Evolutionary conservation across 176 grass and related monocot species (phyloP), one percentile per base, ranked within the genome.

Genomic region (Puccinellia tenuiflora): DNA sequence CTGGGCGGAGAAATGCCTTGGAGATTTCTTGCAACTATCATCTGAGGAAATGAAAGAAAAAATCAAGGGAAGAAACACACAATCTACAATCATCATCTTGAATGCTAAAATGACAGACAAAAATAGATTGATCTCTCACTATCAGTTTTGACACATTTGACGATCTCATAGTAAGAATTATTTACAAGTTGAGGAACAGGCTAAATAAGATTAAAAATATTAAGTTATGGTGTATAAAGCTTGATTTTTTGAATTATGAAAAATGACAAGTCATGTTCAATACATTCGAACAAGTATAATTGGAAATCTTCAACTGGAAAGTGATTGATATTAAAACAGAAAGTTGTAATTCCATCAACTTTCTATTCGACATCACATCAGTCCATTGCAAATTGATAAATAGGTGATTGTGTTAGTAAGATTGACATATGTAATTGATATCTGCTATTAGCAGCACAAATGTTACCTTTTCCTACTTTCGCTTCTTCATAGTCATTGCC

Each of bases 1-100:
- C 90, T 95, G 96, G 70, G 77, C 11, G 21, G 85, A 79, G 33
- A 98, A 91, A 76, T 86, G 67, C 59, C 74, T 93, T 67, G 88
- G 88, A 85, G 90, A 59, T 92, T 88, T 94, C 85, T 87, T 91
- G 79, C 79, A 84, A 77, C 67, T 68, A 79, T 82, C 45, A 77
- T 51, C 92, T 98, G 84, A 64, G 75, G 60, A 85, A 82, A 76
- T 46, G 15, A 75, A 68, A 63, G 51, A 39, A 40, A 72, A 37
- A 68, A 48, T 17, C 28, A 31, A 85, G 81, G 26, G 3, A 52
- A 67, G 14, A 12, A 76, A 65, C 12, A 75, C 13, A 69, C 40
- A 34, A 22, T 53, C 76, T 82, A 77, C n/a, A 21, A 17, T 29
- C 11, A 76, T 26, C 82, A 39, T 68, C 38, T 50, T 73, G 30